Conservation (phyloP, 176 grass and related monocot genomes). For the Ampelocalamus luodianensis region DNA sequence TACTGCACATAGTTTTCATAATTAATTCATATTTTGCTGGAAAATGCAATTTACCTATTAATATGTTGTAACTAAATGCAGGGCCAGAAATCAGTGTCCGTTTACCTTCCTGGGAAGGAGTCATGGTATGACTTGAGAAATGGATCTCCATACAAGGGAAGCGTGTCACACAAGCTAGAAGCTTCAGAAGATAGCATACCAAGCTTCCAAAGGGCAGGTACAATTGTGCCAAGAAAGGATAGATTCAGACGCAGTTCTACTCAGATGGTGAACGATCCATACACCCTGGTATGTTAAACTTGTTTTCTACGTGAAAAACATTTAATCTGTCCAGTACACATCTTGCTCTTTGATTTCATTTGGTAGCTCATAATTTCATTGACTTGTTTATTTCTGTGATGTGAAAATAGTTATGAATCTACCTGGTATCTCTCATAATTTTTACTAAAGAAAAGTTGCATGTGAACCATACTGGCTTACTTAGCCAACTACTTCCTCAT, state of each 20-base stretch:
- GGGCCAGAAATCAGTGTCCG: constrained; percentile 70
- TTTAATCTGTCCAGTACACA: background rate
- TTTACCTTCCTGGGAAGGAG: constrained; percentile 81
- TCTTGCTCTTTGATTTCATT: constrained; percentile 30
- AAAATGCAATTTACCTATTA: background rate
- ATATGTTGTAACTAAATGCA: constrained; percentile 45
- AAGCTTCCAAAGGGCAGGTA: constrained; percentile 80
- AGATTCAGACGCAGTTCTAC: constrained; percentile 95
- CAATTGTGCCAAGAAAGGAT: constrained; percentile 91
- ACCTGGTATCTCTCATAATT: background rate
- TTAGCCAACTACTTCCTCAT: background rate
- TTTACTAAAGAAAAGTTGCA: constrained; percentile 29
- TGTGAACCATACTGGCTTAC: constrained; percentile 3
- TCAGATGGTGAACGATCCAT: constrained; percentile 97
- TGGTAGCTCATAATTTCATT: background rate
- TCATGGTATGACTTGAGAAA: constrained; percentile 81
- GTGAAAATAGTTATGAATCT: constrained; percentile 26
- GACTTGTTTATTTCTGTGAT: constrained; percentile 1
- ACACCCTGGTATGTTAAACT: constrained; percentile 75
- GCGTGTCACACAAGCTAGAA: constrained; percentile 72
- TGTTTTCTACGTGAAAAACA: background rate
- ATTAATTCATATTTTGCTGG: constrained; percentile 33
- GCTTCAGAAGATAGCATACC: constrained; percentile 88
- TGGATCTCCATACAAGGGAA: constrained; percentile 69
- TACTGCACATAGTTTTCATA: constrained; percentile 17